Percentiles rank a stretch among this genome's conserved stretches.
These are phyloP conservation scores for Penicillium sp. DNA, from an alignment of 2,329 filamentous ascomycete genomes.

Conservation along the genomic window DNA sequence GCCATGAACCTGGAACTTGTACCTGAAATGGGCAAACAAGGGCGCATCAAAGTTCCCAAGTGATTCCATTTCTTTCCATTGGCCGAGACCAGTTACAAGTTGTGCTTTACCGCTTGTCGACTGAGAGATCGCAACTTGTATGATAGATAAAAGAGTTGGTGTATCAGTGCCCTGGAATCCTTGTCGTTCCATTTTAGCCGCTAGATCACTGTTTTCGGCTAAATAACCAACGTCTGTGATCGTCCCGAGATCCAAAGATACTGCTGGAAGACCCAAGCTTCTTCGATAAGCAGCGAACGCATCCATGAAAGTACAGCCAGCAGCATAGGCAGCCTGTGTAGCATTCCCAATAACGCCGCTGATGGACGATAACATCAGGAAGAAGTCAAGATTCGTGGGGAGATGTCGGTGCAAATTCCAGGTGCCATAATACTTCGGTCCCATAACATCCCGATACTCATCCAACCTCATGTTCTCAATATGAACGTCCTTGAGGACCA, in stretches of 20 bases:
- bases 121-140: conserved; percentile 20
- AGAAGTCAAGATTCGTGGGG: conserved; percentile 38
- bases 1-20: neutral
- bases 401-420: conserved; percentile 32
- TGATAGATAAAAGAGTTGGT: conserved; percentile 18
- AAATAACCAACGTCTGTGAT: conserved; percentile 32
- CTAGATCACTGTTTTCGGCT: conserved; percentile 21
- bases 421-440: conserved; percentile 35
- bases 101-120: conserved; percentile 4
- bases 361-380: conserved; percentile 42
- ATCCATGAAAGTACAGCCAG: conserved; percentile 40
- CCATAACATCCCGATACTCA: conserved; percentile 33
- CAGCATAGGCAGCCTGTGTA: conserved; percentile 46
- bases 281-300: conserved; percentile 32
- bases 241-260: conserved; percentile 33
- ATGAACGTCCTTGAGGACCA: conserved; percentile 31
- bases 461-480: conserved; percentile 39
- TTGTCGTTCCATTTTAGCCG: conserved; percentile 22
- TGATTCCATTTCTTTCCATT: conserved; percentile 22
- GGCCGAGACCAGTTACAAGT: conserved; percentile 28
- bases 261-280: conserved; percentile 24
- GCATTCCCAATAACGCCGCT: conserved; percentile 47
- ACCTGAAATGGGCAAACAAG: conserved; percentile 27
- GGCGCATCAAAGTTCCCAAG: conserved; percentile 26
- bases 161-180: conserved; percentile 27